These are phyloP conservation scores for Daldinia loculata DNA, from an alignment of 495 filamentous ascomycete species.

Conservation along the genomic window DNA sequence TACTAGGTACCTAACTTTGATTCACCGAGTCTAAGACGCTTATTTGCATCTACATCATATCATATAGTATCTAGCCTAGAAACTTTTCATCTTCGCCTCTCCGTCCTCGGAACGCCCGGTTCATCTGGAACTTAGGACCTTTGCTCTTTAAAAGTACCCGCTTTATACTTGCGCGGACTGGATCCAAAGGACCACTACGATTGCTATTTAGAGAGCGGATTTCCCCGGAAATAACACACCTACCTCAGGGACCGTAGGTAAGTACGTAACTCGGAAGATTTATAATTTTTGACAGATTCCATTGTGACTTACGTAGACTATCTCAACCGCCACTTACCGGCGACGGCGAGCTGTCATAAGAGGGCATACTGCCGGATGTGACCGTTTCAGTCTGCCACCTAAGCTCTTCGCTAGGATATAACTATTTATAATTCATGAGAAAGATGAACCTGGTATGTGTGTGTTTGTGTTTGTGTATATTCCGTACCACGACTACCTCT, in stretches of 20 bases:
- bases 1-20: neutral
- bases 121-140: neutral
- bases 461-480: neutral
- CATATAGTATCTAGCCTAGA: neutral
- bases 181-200: neutral
- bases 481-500: neutral
- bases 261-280: neutral
- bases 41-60: neutral
- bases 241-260: neutral
- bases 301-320: neutral
- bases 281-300: neutral
- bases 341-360: neutral
- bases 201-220: neutral
- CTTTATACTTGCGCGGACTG: slow-evolving; percentile 2
- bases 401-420: neutral
- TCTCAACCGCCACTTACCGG: neutral
- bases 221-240: neutral
- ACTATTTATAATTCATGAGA: neutral
- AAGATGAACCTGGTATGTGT: neutral
- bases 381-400: neutral
- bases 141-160: neutral
- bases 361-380: neutral
- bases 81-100: slow-evolving; percentile 11
- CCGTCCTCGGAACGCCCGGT: slow-evolving; percentile 19
- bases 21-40: neutral